Percentiles rank a stretch among this genome's conserved stretches.
phyloP scores from a whole-genome alignment of 352 stramenopile species.

The Globisporangium okanoganense region DNA sequence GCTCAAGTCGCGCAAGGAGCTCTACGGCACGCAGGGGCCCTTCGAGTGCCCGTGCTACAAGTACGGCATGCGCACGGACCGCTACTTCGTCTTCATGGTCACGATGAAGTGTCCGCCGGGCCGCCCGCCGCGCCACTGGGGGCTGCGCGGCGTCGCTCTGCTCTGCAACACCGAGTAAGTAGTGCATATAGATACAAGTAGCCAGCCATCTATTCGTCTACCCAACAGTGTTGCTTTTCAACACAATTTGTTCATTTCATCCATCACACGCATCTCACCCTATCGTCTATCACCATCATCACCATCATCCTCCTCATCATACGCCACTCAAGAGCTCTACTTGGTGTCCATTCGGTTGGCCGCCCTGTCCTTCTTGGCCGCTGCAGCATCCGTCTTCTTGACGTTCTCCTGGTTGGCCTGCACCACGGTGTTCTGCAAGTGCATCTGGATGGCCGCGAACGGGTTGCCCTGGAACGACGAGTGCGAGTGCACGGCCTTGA shows the following conservation, averaged over 20 bases:
- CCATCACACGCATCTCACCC: neutral
- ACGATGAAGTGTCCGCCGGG: slow-evolving; percentile 88
- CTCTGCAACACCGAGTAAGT: slow-evolving; percentile 95
- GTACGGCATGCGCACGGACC: slow-evolving; percentile 93
- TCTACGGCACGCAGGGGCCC: slow-evolving; percentile 88
- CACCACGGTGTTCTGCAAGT: slow-evolving; percentile 85
- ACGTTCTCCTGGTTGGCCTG: slow-evolving; percentile 65
- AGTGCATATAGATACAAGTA: too few relatives aligned
- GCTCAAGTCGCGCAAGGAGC: slow-evolving; percentile 89
- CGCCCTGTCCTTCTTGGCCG: slow-evolving; percentile 16
- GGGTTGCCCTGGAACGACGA: slow-evolving; percentile 76
- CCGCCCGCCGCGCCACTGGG: slow-evolving; percentile 92
- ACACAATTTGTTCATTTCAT: slow-evolving; percentile 10
- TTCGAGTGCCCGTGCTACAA: slow-evolving; percentile 98
- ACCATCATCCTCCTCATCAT: neutral
- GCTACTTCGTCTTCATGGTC: slow-evolving; percentile 97
- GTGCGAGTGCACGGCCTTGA: slow-evolving; percentile 84
- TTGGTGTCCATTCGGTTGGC: slow-evolving; percentile 37
- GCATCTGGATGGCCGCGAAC: slow-evolving; percentile 83
- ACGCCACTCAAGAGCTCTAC: neutral
- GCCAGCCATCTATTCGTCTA: too few relatives aligned
- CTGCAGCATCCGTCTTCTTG: slow-evolving; percentile 30
- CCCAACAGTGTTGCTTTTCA: slow-evolving; percentile 6
- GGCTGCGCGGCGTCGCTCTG: slow-evolving; percentile 89
- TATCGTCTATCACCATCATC: slow-evolving; percentile 2